A percentile compares a stretch with the other conserved stretches of the same genome.
These are phyloP conservation scores for Wickerhamiella musiphila DNA, from an alignment of 805 yeast species.

Conservation along the genomic window DNA sequence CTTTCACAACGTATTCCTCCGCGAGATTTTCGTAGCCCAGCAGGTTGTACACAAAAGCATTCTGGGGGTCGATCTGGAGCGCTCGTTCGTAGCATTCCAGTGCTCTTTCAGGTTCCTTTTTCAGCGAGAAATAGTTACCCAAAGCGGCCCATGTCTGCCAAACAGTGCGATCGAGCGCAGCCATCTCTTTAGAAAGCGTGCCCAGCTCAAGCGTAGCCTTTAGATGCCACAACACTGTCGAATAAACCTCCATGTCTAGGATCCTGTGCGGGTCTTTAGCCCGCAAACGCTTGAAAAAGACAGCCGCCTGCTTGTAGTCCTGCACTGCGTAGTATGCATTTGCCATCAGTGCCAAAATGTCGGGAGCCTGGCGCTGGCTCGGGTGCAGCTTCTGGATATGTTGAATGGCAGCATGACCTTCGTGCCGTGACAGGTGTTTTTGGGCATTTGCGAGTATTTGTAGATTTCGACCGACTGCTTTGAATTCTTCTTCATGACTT, in stretches of 20 bases:
- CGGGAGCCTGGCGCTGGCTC: conserved; percentile 52
- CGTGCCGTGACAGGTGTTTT: too few species aligned
- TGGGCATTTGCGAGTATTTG: too few species aligned
- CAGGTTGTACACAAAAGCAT: conserved; percentile 78
- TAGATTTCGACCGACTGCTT: too few species aligned
- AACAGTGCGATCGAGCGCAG: conserved; percentile 38
- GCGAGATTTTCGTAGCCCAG: conserved; percentile 86
- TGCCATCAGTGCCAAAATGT: conserved; percentile 71
- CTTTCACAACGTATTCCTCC: conserved; percentile 79
- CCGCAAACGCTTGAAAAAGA: conserved; percentile 44
- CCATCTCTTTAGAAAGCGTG: conserved; percentile 63
- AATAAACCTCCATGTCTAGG: conserved; percentile 79
- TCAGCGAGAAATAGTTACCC: conserved; percentile 75
- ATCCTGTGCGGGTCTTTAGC: conserved; percentile 57
- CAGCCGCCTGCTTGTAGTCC: conserved; percentile 61
- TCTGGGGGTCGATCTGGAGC: conserved; percentile 42
- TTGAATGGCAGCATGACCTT: conserved; percentile 66
- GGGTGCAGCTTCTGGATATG: conserved; percentile 47
- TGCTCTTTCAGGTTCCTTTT: conserved; percentile 77
- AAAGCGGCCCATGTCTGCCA: conserved; percentile 85
- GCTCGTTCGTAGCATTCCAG: conserved; percentile 75
- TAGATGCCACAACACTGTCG: conserved; percentile 85
- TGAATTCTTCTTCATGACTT: too few species aligned
- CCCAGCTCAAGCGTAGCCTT: conserved; percentile 65
- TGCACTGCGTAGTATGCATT: conserved; percentile 73